These are phyloP conservation scores for Helminthosporium solani DNA, from an alignment of 2,329 filamentous ascomycete genomes.

Conservation along the genomic window DNA sequence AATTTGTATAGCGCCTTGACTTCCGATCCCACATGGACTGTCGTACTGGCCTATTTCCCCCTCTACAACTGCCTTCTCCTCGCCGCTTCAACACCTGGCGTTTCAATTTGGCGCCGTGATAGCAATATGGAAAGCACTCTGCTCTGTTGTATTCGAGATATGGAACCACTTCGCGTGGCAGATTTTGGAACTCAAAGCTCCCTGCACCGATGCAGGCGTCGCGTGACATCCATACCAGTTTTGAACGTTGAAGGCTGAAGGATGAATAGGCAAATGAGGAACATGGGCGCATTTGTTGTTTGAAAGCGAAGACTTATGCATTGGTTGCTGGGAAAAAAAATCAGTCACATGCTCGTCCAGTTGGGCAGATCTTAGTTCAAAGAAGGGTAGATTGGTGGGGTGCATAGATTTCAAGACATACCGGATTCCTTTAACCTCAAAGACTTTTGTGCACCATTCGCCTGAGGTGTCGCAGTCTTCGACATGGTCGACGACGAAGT, in stretches of 20 bases:
- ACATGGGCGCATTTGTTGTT: constrained; percentile 25
- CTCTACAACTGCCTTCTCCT: constrained; percentile 21
- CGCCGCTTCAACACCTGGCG: constrained; percentile 30
- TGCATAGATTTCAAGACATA: neutral
- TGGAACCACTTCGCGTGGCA: constrained; percentile 1
- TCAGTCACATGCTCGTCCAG: neutral
- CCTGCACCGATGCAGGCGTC: constrained; percentile 40
- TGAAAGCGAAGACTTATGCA: constrained; percentile 13
- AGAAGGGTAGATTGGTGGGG: no score
- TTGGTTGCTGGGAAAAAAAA: constrained; percentile 13
- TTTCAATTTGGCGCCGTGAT: no score
- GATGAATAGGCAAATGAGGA: constrained; percentile 27
- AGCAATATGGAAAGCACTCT: constrained; percentile 40
- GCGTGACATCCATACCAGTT: constrained; percentile 32
- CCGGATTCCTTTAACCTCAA: constrained; percentile 26
- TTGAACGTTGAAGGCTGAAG: constrained; percentile 15
- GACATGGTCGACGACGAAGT: constrained; percentile 28
- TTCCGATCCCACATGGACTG: constrained; percentile 16
- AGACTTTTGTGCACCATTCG: constrained; percentile 26
- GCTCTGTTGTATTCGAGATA: constrained; percentile 25
- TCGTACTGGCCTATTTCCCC: constrained; percentile 35
- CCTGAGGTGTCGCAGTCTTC: constrained; percentile 24
- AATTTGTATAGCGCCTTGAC: constrained; percentile 26
- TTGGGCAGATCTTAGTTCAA: neutral
- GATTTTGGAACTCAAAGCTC: constrained; percentile 38